Evolutionary conservation across 2,329 filamentous ascomycete genomes (phyloP), one percentile per base, ranked within the genome.

Genomic region (Cercospora nicotianae): DNA sequence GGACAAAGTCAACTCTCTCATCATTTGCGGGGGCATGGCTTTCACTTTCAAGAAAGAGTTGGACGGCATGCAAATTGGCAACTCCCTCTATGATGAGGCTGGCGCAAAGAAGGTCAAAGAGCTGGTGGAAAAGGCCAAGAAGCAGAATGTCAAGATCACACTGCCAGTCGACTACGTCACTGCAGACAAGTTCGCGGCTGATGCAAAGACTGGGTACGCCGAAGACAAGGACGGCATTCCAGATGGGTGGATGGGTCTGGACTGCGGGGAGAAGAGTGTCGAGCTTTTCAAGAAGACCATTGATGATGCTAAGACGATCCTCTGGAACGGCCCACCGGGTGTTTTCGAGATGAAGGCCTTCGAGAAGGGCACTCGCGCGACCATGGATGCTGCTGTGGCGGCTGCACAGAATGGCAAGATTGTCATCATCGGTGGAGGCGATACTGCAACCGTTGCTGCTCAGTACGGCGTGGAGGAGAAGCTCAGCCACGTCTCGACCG

Each of bases 11-110:
- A 88, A 99, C 87, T 95, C 90, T 81, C 88, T 99, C 74, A 91
- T 99, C 83, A 91, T 99, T 83, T 97, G 94, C 81, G 95, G 95
- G 79, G 95, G 89, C 77, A 99, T 99, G 95, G 94, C 95, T 71
- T 99, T 98, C 86, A 99, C 95, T 76, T 99, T 99, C 89, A 98
- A 98, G 88, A 99, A 99, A 89, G 94, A 93, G n/a, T 87, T 98
- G 66, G 88, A 97, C 83, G 86, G 87, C 79, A 90, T 98, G 78
- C 87, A 90, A 81, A 99, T 99, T 74, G 95, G 95, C 70, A 89
- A 89, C 85, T 95, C 85, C 63, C 87, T 99, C 77, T 99, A 96
- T 80, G 95, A 99, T 77, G 92, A 97, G 85, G 90, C 90, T 63
- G 95, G 95, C 75, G 87, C 91, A 86, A 93, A 97, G 89, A 97